phyloP scores from a whole-genome alignment of 768 basidiomycete species.

The Kondoa subrosea region DNA sequence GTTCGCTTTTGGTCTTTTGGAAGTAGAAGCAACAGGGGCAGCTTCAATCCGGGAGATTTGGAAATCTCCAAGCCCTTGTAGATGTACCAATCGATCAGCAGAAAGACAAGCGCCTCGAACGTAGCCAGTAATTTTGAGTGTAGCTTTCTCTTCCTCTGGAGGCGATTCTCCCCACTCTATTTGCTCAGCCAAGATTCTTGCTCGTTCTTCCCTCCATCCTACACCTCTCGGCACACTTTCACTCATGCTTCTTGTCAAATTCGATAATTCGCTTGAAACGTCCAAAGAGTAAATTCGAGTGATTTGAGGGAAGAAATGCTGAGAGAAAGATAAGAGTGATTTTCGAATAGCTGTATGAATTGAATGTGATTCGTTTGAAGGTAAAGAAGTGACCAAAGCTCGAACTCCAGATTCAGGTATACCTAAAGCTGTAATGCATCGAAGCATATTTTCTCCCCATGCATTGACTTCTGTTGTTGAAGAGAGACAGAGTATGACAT shows the following conservation, averaged over 20 bases:
- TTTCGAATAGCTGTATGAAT: slow-evolving; percentile 52
- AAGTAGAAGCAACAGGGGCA: slow-evolving; percentile 27
- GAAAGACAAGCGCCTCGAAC: slow-evolving; percentile 64
- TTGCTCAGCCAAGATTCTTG: slow-evolving; percentile 12
- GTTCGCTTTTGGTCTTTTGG: slow-evolving; percentile 32
- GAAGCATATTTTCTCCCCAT: slow-evolving; percentile 73
- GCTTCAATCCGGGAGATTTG: slow-evolving; percentile 52
- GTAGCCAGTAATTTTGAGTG: slow-evolving; percentile 59
- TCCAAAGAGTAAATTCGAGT: slow-evolving; percentile 54
- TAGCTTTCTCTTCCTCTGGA: slow-evolving; percentile 39
- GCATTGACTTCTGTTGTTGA: slow-evolving; percentile 60
- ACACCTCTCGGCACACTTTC: slow-evolving; percentile 69
- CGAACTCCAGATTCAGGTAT: slow-evolving; percentile 62
- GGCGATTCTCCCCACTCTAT: slow-evolving; percentile 8
- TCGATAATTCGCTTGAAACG: slow-evolving; percentile 46
- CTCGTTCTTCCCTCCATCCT: slow-evolving; percentile 61
- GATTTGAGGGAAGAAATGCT: slow-evolving; percentile 80
- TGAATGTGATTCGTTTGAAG: slow-evolving; percentile 16
- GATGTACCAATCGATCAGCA: slow-evolving; percentile 66
- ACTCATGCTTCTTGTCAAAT: slow-evolving; percentile 56
- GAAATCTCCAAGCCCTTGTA: slow-evolving; percentile 78
- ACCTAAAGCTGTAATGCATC: slow-evolving; percentile 77
- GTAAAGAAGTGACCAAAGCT: slow-evolving; percentile 25
- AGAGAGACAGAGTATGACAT: slow-evolving; percentile 63
- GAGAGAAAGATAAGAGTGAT: slow-evolving; percentile 81